Evolutionary conservation across 2,329 filamentous ascomycete genomes (phyloP).

Genomic region (Sclerotinia glacialis): DNA sequence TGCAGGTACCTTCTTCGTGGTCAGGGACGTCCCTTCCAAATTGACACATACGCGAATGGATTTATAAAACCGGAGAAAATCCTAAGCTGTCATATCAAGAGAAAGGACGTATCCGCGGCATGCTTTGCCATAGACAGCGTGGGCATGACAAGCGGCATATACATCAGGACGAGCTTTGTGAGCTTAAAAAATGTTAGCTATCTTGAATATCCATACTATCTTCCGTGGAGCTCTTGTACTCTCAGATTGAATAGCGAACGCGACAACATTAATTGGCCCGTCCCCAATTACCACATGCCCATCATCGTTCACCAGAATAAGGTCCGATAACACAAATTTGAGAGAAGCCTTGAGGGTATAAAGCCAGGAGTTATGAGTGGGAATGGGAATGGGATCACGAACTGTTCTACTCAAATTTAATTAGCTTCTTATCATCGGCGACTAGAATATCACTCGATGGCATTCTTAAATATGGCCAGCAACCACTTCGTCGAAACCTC

Average conservation of each 20-base stretch:
- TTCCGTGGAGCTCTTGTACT: conserved; percentile 26
- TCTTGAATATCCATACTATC: neutral
- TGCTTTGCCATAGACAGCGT: conserved; percentile 55
- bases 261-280: conserved; percentile 47
- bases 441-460: conserved; percentile 14
- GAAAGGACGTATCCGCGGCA: conserved; percentile 45
- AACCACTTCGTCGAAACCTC: conserved; percentile 53
- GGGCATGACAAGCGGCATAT: conserved; percentile 54
- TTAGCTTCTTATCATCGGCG: conserved; percentile 6
- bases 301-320: conserved; percentile 61
- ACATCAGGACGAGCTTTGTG: conserved; percentile 58
- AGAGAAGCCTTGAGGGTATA: conserved; percentile 62
- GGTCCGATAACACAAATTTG: conserved; percentile 59
- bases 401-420: conserved; percentile 41
- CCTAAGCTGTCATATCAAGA: conserved; percentile 57
- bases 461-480: conserved; percentile 54
- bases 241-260: conserved; percentile 48
- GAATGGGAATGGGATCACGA: conserved; percentile 41
- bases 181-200: conserved; percentile 33
- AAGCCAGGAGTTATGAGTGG: conserved; percentile 47
- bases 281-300: conserved; percentile 64
- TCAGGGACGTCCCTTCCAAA: conserved; percentile 53
- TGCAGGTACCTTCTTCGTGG: conserved; percentile 49
- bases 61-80: conserved; percentile 53
- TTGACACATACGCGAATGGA: conserved; percentile 41